These are phyloP conservation scores for Penicillium simplicissimum DNA, from an alignment of 495 filamentous ascomycete genomes.

Conservation along the genomic window DNA sequence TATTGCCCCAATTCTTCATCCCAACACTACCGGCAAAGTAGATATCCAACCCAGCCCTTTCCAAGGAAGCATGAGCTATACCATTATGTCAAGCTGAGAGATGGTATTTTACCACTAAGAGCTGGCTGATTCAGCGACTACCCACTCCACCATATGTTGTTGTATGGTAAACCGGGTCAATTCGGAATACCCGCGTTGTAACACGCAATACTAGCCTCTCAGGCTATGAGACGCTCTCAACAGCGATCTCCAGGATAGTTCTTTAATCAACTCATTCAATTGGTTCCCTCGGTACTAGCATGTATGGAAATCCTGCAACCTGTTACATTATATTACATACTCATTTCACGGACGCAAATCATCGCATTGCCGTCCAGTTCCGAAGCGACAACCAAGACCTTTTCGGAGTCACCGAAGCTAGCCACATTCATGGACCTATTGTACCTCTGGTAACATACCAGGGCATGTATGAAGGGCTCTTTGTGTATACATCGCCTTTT, in stretches of 20 bases:
- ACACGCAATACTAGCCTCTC: no score
- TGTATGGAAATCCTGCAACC: no score
- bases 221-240: no score
- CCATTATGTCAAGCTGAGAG: not conserved
- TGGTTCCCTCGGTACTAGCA: no score
- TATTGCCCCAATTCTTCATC: slow-evolving; percentile 17
- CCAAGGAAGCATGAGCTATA: slow-evolving; percentile 21
- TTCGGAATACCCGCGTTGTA: no score
- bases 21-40: slow-evolving; percentile 13
- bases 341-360: slow-evolving; percentile 10
- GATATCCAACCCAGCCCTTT: slow-evolving; percentile 14
- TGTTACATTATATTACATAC: slow-evolving; percentile 17
- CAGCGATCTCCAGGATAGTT: no score
- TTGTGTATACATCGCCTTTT: slow-evolving; percentile 18
- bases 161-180: no score
- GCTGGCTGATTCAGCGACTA: no score
- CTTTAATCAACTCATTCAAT: no score
- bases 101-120: no score
- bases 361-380: slow-evolving; percentile 17
- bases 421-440: slow-evolving; percentile 18
- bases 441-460: slow-evolving; percentile 17
- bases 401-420: slow-evolving; percentile 17
- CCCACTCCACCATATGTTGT: no score
- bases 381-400: slow-evolving; percentile 19
- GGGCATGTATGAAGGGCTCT: slow-evolving; percentile 15